Evolutionary conservation across 495 filamentous ascomycete genomes (phyloP), one percentile per base, ranked within the genome.

Genomic region (Penicillium lagena): DNA sequence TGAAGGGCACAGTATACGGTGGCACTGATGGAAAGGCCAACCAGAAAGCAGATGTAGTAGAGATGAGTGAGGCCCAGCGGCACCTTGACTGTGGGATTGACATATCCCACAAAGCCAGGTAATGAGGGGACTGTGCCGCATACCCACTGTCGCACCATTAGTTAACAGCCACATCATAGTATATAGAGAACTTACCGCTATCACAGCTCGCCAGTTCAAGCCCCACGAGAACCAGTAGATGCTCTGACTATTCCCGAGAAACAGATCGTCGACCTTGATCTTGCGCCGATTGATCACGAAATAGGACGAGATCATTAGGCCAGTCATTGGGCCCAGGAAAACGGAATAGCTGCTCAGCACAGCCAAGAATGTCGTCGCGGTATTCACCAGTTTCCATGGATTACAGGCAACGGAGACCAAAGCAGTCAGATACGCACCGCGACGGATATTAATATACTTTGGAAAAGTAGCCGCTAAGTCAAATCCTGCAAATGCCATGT

Each of bases 361-460:
- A 7, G 48, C 39, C 22, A 78, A 64, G 49, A 77, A 77, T 6
- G 63, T 76, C 7, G 62, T 62, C 7, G 72, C 73, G 14, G 58
- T 64, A 37, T 70, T 71, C 40, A 77, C 65, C 4, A 73, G 62
- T 30, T 77, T 68, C 75, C 74, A 78, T 1, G 75, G 75, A 35
- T 68, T 64, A 22, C 70, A 68, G 7, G 66, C 65, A n/a, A 75
- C 51, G n/a, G 67, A 68, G 30, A 75, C 56, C 27, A 74, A 43
- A 35, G 67, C 66, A 13, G 59, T 60, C 17, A 73, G 55, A 47
- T 60, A 70, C 10, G 59, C 62, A 7, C 72, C 72, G 10, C 73
- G 64, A 4, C 70, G 61, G 36, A 76, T 75, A 45, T 76, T 72
- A 52, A 77, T 74, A 52, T 71, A 75, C 30, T 56, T 56, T 7